A percentile compares a stretch with the other conserved stretches of the same genome.
phyloP scores from a whole-genome alignment of 345 rosid genomes.

The Citrus reticulata region DNA sequence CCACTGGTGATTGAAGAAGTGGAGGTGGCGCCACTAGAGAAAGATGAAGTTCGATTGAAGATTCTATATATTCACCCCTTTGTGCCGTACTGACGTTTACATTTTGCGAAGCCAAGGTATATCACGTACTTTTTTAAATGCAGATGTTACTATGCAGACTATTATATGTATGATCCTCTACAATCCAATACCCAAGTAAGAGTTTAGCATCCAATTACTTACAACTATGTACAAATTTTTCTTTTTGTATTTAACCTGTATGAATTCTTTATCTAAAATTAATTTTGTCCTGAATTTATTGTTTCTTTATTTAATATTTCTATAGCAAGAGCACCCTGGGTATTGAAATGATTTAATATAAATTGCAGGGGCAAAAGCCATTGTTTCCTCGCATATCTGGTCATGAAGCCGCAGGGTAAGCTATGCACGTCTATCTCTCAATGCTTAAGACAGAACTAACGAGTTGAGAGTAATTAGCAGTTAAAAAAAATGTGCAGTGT shows the following conservation, averaged over 20 bases:
- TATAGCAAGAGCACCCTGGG: neutral
- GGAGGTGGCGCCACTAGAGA: constrained; percentile 87
- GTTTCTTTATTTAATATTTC: neutral
- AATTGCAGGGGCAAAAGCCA: constrained; percentile 62
- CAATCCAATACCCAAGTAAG: no score
- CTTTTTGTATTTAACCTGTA: no score
- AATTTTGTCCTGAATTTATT: neutral
- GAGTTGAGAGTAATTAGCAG: no score
- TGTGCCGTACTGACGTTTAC: constrained; percentile 86
- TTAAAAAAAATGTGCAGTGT: no score
- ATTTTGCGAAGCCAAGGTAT: constrained; percentile 93
- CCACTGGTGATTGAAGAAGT: constrained; percentile 78
- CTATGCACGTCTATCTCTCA: no score
- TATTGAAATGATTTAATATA: neutral
- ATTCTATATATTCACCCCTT: constrained; percentile 58
- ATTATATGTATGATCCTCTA: no score
- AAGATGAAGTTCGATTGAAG: constrained; percentile 71
- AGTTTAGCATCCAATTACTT: no score
- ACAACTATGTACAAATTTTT: no score
- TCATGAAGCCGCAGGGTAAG: constrained; percentile 82
- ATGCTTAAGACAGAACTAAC: no score
- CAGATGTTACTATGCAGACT: neutral
- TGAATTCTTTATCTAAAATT: neutral
- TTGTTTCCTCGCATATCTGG: constrained; percentile 71
- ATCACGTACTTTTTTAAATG: no score